These are phyloP conservation scores for Candida palmyrensis DNA, from an alignment of 805 yeast genomes.

Conservation along the genomic window DNA sequence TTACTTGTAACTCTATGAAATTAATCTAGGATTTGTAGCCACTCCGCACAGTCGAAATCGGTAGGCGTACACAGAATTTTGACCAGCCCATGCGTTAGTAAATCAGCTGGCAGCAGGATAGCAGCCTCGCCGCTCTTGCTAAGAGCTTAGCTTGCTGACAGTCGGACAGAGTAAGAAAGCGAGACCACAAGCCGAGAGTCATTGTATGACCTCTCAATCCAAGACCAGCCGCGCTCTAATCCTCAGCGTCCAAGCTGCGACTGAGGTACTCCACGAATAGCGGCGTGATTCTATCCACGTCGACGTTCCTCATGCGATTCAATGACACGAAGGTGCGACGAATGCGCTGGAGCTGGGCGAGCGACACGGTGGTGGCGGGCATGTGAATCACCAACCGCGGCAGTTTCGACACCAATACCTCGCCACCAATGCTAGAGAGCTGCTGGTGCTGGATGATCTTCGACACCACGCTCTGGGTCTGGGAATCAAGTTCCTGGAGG, in stretches of 20 bases:
- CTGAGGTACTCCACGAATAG: constrained; percentile 76
- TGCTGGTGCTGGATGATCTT: constrained; percentile 62
- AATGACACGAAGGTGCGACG: constrained; percentile 79
- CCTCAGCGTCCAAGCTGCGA: constrained; percentile 46
- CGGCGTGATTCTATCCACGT: constrained; percentile 59
- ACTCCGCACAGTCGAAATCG: too few relatives aligned
- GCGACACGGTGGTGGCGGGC: constrained; percentile 57
- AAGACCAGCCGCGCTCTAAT: constrained; percentile 2
- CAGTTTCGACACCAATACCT: constrained; percentile 34
- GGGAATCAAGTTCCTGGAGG: constrained; percentile 69
- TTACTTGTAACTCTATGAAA: constrained; percentile 3
- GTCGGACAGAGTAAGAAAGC: too few relatives aligned
- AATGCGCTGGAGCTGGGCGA: constrained; percentile 77
- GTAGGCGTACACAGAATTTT: too few relatives aligned
- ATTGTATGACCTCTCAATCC: too few relatives aligned
- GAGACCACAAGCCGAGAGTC: too few relatives aligned
- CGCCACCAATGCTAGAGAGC: constrained; percentile 43
- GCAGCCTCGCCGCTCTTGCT: too few relatives aligned
- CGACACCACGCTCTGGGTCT: constrained; percentile 60
- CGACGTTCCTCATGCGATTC: constrained; percentile 75
- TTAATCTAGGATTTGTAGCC: too few relatives aligned
- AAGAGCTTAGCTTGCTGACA: too few relatives aligned
- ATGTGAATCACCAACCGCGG: constrained; percentile 48
- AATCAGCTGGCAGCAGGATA: too few relatives aligned
- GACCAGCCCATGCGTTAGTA: too few relatives aligned